phyloP scores from a whole-genome alignment of 768 basidiomycete species.

The Phanerodontia chrysosporium region DNA sequence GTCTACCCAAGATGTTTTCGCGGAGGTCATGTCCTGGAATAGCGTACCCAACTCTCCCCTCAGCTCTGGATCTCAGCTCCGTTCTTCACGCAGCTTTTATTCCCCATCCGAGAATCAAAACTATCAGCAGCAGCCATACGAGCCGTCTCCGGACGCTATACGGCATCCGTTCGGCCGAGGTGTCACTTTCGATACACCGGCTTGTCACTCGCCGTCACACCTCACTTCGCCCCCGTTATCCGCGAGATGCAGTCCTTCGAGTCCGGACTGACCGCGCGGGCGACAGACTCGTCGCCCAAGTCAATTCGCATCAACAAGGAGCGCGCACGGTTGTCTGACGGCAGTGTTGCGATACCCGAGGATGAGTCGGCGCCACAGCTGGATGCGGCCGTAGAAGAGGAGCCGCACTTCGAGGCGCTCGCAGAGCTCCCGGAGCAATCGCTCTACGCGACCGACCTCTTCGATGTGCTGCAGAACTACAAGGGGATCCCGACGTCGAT shows the following conservation, averaged over 20 bases:
- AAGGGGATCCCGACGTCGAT: constrained; percentile 64
- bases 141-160: constrained; percentile 26
- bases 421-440: constrained; percentile 52
- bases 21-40: constrained; percentile 61
- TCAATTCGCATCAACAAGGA: constrained; percentile 17
- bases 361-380: constrained; percentile 8
- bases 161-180: constrained; percentile 60
- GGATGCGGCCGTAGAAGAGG: constrained; percentile 7
- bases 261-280: constrained; percentile 72
- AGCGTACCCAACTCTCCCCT: constrained; percentile 36
- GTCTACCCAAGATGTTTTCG: constrained; percentile 52
- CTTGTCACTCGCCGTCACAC: constrained; percentile 38
- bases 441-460: constrained; percentile 69
- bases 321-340: constrained; percentile 12
- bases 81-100: constrained; percentile 31
- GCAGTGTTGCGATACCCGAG: constrained; percentile 9
- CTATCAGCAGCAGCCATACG: constrained; percentile 7
- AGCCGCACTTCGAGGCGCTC: constrained; percentile 18
- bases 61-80: constrained; percentile 22
- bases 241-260: constrained; percentile 89
- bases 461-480: constrained; percentile 78
- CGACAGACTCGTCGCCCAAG: constrained; percentile 28
- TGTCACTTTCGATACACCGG: constrained; percentile 58
- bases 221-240: constrained; percentile 40
- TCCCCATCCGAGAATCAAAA: constrained; percentile 4